phyloP scores from a whole-genome alignment of 2,329 filamentous ascomycete genomes.

The Penicillium polonicum region DNA sequence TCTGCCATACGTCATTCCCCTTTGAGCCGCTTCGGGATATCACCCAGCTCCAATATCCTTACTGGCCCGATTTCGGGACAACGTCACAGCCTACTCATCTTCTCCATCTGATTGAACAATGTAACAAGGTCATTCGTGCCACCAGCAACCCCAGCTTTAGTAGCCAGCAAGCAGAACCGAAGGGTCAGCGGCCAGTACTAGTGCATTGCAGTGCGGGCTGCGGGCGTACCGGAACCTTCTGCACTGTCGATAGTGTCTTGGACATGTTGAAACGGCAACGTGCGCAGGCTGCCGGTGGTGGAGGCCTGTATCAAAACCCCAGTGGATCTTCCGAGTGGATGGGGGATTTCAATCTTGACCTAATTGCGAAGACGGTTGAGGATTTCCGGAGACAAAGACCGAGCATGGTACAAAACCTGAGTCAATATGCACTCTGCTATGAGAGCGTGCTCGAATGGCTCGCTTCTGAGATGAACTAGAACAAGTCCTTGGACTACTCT shows the following conservation, averaged over 20 bases:
- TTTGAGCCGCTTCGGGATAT: constrained; percentile 88
- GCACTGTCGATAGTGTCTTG: constrained; percentile 91
- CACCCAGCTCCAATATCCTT: constrained; percentile 88
- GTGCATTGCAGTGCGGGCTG: constrained; percentile 97
- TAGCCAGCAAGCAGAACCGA: constrained; percentile 56
- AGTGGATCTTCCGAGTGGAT: constrained; percentile 59
- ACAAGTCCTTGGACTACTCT: not conserved
- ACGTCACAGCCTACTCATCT: constrained; percentile 86
- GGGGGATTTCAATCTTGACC: constrained; percentile 67
- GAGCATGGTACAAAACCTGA: constrained; percentile 94
- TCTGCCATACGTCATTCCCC: constrained; percentile 73
- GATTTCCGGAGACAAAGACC: constrained; percentile 85
- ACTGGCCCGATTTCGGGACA: constrained; percentile 97
- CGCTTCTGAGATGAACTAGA: constrained; percentile 33
- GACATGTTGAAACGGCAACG: constrained; percentile 93
- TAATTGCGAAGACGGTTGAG: constrained; percentile 83
- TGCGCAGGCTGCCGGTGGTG: constrained; percentile 26
- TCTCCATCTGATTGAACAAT: constrained; percentile 83
- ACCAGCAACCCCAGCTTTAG: constrained; percentile 26
- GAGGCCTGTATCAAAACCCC: constrained; percentile 18
- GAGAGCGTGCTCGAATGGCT: constrained; percentile 93
- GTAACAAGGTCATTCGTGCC: constrained; percentile 63
- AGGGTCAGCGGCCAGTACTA: constrained; percentile 66
- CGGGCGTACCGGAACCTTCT: constrained; percentile 93
- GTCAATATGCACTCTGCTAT: constrained; percentile 95